Evolutionary conservation across 2,329 filamentous ascomycete genomes (phyloP).

Genomic region (Aspergillus calidoustus): DNA sequence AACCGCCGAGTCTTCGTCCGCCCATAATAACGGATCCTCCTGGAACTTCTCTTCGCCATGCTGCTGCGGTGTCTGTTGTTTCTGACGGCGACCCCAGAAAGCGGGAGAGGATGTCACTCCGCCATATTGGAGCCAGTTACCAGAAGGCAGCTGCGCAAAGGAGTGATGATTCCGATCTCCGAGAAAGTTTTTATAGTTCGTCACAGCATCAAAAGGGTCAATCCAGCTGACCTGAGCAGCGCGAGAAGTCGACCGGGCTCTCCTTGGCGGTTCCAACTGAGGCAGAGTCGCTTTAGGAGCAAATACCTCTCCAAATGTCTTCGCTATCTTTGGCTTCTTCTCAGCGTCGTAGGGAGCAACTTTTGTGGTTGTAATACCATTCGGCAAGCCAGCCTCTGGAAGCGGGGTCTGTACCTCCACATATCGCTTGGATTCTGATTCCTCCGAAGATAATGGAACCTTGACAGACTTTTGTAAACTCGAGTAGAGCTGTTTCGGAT

Average conservation of each 20-base stretch:
- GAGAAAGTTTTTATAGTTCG: conserved; percentile 38
- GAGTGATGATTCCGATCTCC: conserved; percentile 47
- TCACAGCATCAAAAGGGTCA: conserved; percentile 46
- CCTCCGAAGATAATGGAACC: conserved; percentile 40
- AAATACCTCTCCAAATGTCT: conserved; percentile 53
- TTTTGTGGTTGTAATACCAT: conserved; percentile 72
- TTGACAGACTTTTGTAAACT: conserved; percentile 67
- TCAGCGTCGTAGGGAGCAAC: conserved; percentile 58
- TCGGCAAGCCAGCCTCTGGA: conserved; percentile 70
- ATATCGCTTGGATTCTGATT: conserved; percentile 38
- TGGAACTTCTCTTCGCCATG: conserved; percentile 30
- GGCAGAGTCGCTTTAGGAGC: conserved; percentile 43
- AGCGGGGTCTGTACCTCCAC: conserved; percentile 56
- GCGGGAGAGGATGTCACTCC: conserved; percentile 43
- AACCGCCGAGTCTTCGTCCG: conserved; percentile 39
- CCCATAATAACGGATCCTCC: conserved; percentile 35
- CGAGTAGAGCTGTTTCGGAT: conserved; percentile 80
- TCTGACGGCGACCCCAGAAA: conserved; percentile 44
- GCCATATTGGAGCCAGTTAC: conserved; percentile 51
- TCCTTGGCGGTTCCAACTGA: conserved; percentile 47
- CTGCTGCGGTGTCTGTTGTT: conserved; percentile 29
- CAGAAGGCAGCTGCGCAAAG: conserved; percentile 44
- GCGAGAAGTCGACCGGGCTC: conserved; percentile 38
- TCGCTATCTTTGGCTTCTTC: conserved; percentile 33
- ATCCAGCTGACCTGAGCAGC: conserved; percentile 43